These are phyloP conservation scores for Ophidiomyces ophidiicola DNA, from an alignment of 2,329 filamentous ascomycete genomes.

Conservation along the genomic window DNA sequence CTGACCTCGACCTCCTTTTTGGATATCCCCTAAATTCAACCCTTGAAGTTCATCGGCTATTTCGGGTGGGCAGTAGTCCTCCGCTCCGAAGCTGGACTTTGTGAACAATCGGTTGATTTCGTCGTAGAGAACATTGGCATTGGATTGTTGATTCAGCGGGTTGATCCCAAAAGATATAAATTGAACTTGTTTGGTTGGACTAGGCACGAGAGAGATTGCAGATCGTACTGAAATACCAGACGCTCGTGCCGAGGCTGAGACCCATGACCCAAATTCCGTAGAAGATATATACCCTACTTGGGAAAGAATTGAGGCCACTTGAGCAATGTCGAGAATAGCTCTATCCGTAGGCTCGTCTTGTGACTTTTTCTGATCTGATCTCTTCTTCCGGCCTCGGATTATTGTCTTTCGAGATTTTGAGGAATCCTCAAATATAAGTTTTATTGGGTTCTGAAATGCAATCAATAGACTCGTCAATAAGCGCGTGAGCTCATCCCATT, in stretches of 20 bases:
- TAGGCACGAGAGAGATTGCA: conserved; percentile 57
- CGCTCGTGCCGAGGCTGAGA: conserved; percentile 55
- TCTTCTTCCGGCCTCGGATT: conserved; percentile 17
- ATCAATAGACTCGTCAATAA: conserved; percentile 55
- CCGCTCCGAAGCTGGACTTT: conserved; percentile 62
- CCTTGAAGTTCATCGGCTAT: conserved; percentile 27
- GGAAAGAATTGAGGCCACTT: conserved; percentile 44
- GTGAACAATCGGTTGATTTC: conserved; percentile 67
- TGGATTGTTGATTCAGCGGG: conserved; percentile 45
- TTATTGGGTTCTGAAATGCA: conserved; percentile 49
- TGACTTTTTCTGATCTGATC: background rate
- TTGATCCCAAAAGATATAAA: conserved; percentile 69
- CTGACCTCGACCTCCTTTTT: conserved; percentile 7
- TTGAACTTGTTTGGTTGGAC: conserved; percentile 59
- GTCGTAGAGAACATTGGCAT: conserved; percentile 57
- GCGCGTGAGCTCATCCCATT: conserved; percentile 53
- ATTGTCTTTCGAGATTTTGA: conserved; percentile 29
- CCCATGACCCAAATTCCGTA: conserved; percentile 49
- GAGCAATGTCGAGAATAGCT: conserved; percentile 19
- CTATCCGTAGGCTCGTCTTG: background rate
- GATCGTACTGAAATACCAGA: conserved; percentile 52
- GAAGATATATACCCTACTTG: conserved; percentile 54
- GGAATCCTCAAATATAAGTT: conserved; percentile 48
- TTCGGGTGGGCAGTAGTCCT: conserved; percentile 30
- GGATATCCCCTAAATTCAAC: conserved; percentile 25